Base-by-base conservation (phyloP, 2,329 filamentous ascomycete genomes). In the Sporothrix protearum region DNA sequence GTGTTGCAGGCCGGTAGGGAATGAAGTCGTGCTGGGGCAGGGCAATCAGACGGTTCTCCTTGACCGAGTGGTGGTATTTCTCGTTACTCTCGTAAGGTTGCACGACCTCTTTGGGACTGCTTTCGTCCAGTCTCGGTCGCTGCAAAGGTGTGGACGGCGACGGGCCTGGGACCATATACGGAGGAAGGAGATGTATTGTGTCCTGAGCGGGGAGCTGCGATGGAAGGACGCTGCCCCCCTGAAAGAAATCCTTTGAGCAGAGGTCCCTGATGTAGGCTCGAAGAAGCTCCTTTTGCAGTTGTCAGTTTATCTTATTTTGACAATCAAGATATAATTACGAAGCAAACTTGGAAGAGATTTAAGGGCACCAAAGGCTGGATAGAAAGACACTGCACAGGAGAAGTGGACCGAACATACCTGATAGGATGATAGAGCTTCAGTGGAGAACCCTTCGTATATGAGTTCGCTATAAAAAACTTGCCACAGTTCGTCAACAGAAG, bases 181-280 rank as follows among this genome's bases (percentile, higher is more conserved):
- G 85, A 70, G 86, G 68, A 2, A 68, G 63, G 2, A 30, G 47
- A 10, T 73, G 73, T 55, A 73, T 66, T 45, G 70, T 39, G 36
- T 73, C 71, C 66, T 71, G 64, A 77, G 76, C 70, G 78, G 79
- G 70, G 42, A 82, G 81, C 74, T 85, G 84, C 10, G 64, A 68
- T 33, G 71, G 80, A 0, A 86, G 85, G 14, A 82, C 82, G 45
- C 80, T 78, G 33, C 82, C 83, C 28, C 81, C 82, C 51, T 82
- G 81, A 14, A 80, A 77, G n/a, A 79, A 78, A 47, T 81, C 80
- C 70, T 84, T 81, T 53, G 86, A 83, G 73, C 88, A 85, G 73
- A 89, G 83, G 76, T 88, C 85, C 47, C 86, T 85, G 55, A 90
- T 88, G 76, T 90, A 89, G 25, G 87, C 86, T 73, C 86, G 83